Evolutionary conservation across 768 basidiomycete genomes (phyloP), one percentile per base, ranked within the genome.

Genomic region (Leucocoprinus sp.): DNA sequence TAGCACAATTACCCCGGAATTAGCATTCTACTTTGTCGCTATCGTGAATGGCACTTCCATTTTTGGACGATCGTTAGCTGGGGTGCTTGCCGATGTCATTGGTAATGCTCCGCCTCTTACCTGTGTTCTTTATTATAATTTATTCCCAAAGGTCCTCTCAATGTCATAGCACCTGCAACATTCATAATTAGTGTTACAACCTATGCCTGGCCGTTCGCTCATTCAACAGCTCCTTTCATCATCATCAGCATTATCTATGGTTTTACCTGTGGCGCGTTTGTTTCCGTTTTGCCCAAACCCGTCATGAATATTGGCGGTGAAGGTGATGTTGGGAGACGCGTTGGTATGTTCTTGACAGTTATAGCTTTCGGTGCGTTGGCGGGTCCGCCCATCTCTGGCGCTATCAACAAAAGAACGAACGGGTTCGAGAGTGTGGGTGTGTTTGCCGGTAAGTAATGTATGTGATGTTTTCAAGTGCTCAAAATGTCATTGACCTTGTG

Each of bases 361-460:
- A 46, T 76, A 18, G 70, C 84, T 0, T 29, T 85, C 14, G 82
- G 82, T 6, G 80, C 80, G 0, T 64, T 87, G 2, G 70, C 69
- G 0, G 85, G 85, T 0, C 82, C 83, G 2, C 85, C 85, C 0
- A 81, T 86, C 49, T 82, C 82, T 6, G 85, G 85, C 0, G 79
- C 79, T 0, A 83, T 88, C 52, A 70, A 72, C 42, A 57, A 57
- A 0, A 65, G 70, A 0, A 74, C 78, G 1, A 72, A 70, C 2
- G 68, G 69, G 0, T 89, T 75, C 53, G 62, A 68, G 31, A 65
- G 55, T 2, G 76, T 79, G 7, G 80, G 80, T 1, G 65, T 64
- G 42, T 83, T 72, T 53, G 80, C 78, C 31, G 77, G 76, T 70
- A 27, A 15, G 58, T 58, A n/a, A n/a, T n/a, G n/a, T n/a, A n/a